Evolutionary conservation across 257 asterid species (phyloP).

Genomic region (Solanum corneliomulleri): DNA sequence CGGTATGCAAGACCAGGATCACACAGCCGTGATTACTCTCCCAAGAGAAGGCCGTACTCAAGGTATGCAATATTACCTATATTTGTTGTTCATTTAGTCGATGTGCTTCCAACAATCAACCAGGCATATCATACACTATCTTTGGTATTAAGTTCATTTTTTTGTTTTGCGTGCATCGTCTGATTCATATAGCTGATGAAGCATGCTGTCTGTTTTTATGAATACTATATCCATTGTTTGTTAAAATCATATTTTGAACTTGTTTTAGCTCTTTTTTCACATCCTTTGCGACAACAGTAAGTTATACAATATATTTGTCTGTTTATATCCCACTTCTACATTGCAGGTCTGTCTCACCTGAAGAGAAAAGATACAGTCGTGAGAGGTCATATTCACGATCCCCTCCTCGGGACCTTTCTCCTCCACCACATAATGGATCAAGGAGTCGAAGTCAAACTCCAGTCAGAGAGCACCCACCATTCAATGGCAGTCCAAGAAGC

Average conservation of each 20-base stretch:
- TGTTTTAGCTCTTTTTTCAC: neutral
- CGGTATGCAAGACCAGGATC: conserved; percentile 53
- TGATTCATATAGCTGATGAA: neutral
- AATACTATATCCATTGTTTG: neutral
- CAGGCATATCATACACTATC: neutral
- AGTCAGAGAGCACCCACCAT: conserved; percentile 34
- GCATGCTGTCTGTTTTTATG: neutral
- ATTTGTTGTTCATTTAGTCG: neutral
- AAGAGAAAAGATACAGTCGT: conserved; percentile 47
- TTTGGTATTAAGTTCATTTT: neutral
- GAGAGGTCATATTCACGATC: conserved; percentile 52
- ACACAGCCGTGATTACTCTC: conserved; percentile 53
- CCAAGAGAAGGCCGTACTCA: conserved; percentile 57
- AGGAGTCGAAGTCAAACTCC: conserved; percentile 46
- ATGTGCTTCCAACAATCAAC: neutral
- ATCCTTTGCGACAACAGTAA: neutral
- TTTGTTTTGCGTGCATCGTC: neutral
- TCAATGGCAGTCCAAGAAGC: conserved; percentile 34
- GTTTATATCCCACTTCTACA: neutral
- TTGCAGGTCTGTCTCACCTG: conserved; percentile 68
- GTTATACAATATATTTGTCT: neutral
- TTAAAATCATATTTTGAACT: neutral
- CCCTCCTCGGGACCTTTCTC: conserved; percentile 22
- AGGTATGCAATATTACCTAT: conserved; percentile 24
- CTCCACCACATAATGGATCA: conserved; percentile 15